Conservation (phyloP, 805 yeast genomes). For the Yarrowia sp. region DNA sequence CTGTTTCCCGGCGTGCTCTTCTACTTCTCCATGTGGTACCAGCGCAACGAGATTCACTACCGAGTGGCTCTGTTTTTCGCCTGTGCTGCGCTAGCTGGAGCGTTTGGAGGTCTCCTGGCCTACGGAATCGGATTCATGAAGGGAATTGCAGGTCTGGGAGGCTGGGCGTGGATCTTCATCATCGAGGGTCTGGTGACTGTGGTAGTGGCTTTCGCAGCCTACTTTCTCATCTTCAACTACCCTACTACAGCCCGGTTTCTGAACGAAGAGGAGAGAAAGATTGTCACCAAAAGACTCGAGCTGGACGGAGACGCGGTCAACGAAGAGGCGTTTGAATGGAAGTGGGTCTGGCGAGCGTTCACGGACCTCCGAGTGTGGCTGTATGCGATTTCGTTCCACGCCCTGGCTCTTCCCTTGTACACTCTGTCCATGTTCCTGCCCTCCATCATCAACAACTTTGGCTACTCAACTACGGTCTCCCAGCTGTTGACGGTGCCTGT, state of each 20-base stretch:
- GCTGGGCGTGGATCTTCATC: constrained; percentile 55
- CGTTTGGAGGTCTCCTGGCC: constrained; percentile 53
- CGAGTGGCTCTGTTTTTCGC: constrained; percentile 52
- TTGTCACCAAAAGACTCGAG: constrained; percentile 41
- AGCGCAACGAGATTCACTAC: constrained; percentile 51
- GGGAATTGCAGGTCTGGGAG: constrained; percentile 48
- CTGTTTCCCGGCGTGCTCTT: constrained; percentile 55
- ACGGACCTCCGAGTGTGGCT: constrained; percentile 4
- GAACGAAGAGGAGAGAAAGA: constrained; percentile 48
- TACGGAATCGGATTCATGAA: constrained; percentile 57
- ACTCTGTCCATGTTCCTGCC: constrained; percentile 55
- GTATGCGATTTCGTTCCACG: constrained; percentile 14
- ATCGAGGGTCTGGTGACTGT: constrained; percentile 55
- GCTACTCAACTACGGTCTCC: constrained; percentile 53
- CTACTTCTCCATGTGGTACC: constrained; percentile 53
- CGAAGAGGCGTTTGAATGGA: constrained; percentile 18
- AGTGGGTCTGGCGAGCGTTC: constrained; percentile 19
- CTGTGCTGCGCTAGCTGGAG: constrained; percentile 52
- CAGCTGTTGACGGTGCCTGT: constrained; percentile 58
- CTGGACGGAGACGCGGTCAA: constrained; percentile 53
- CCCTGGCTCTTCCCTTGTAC: constrained; percentile 20
- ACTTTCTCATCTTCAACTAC: constrained; percentile 52
- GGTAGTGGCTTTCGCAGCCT: constrained; percentile 49
- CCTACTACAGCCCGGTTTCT: constrained; percentile 51
- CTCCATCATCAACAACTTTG: constrained; percentile 55